Base-by-base conservation (phyloP, 257 asterid genomes). In the Jaltomata sinuosa region DNA sequence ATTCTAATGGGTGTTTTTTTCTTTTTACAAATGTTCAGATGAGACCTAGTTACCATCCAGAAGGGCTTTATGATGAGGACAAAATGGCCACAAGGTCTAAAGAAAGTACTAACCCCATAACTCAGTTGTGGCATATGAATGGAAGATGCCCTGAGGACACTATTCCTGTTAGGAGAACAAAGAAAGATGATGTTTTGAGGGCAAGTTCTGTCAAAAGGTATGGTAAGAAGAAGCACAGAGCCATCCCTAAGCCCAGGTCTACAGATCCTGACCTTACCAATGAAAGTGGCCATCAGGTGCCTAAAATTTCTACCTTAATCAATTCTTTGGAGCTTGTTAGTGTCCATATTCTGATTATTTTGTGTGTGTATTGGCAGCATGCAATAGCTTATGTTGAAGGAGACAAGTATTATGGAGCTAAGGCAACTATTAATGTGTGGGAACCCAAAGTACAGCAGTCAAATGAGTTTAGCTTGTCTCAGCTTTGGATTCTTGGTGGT, bases 341-440 rank as follows among this genome's bases (percentile, higher is more conserved):
- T 10, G 53, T 71, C n/a, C 16, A 22, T 47, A 76, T 15, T n/a
- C 84, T 81, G 27, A 65, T 31, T 21, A 65, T 50, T 74, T 78
- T 86, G n/a, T 83, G 29, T 59, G 81, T 38, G 29, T 49, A 67
- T 81, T 27, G 57, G 21, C 95, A 94, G 98, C 98, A 94, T 64
- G 98, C 97, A 3, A 94, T 94, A 85, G 97, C 97, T 5, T 94
- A 92, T 87, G 98, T 93, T 11, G 94, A 91, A 86, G 98, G 98
- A 61, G 95, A 90, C 71, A 91, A 85, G 83, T 93, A 91, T 84
- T 93, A 89, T 71, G 98, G 98, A 69, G 94, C 98, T 4, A 93
- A 91, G 65, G 98, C 97, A 36, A 93, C 97, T 18, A 92, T 93
- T 72, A 92, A 93, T 78, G 97, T 94, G 32, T 94, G 98, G 98